Conservation (phyloP, 2,329 filamentous ascomycete genomes). For the Lachnellula hyalina region DNA sequence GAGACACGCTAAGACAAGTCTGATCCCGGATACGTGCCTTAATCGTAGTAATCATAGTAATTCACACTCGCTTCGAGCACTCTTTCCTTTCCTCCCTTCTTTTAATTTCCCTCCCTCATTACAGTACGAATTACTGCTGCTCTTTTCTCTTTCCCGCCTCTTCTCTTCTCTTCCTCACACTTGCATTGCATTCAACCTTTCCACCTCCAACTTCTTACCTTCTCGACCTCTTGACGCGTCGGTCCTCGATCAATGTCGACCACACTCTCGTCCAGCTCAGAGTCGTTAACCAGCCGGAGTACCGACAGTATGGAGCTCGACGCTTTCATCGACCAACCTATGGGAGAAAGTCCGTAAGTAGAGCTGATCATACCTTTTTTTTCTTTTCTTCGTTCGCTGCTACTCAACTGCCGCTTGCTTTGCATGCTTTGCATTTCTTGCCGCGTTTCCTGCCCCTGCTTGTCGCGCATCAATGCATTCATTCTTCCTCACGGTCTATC, state of each 20-base stretch:
- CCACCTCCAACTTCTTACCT: neutral
- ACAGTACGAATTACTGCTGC: neutral
- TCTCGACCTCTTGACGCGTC: neutral
- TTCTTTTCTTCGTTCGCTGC: neutral
- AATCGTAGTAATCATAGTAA: no score
- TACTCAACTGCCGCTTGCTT: neutral
- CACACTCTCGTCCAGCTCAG: constrained; percentile 18
- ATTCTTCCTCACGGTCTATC: neutral
- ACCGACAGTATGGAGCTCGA: constrained; percentile 26
- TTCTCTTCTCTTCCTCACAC: neutral
- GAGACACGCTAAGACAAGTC: no score
- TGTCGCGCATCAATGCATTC: neutral
- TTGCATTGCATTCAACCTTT: neutral
- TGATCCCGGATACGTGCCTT: no score
- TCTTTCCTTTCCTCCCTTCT: neutral
- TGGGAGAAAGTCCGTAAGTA: constrained; percentile 21
- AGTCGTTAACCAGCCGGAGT: constrained; percentile 24
- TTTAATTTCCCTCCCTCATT: neutral
- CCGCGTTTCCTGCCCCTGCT: neutral
- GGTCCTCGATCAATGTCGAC: constrained; percentile 7
- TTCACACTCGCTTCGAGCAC: neutral
- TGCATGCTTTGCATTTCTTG: neutral
- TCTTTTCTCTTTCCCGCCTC: neutral
- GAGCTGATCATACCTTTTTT: neutral
- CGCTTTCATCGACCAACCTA: constrained; percentile 17